Percentiles rank a stretch among this genome's conserved stretches.
These are phyloP conservation scores for Termitomyces sp. DNA, from an alignment of 768 basidiomycete genomes.

Conservation along the genomic window DNA sequence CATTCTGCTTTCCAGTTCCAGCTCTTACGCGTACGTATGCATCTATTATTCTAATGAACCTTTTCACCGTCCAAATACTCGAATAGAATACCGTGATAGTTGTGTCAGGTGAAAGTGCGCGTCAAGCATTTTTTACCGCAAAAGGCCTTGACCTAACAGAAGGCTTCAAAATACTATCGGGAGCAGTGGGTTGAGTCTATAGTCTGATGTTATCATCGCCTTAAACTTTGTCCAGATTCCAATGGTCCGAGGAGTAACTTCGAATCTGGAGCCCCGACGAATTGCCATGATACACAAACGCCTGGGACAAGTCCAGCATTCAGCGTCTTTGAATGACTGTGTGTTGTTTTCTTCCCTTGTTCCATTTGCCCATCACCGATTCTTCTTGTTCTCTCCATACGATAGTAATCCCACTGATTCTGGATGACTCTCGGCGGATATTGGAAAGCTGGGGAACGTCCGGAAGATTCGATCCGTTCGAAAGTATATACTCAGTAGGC, in stretches of 20 bases:
- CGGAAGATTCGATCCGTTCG: conserved; percentile 68
- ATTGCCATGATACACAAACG: conserved; percentile 70
- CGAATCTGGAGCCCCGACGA: conserved; percentile 56
- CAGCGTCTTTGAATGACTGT: conserved; percentile 57
- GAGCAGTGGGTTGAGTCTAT: conserved; percentile 50
- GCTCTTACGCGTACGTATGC: conserved; percentile 51
- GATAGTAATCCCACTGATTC: conserved; percentile 60
- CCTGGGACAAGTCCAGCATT: conserved; percentile 56
- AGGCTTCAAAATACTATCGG: conserved; percentile 75
- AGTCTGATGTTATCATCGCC: conserved; percentile 10
- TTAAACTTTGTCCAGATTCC: conserved; percentile 49
- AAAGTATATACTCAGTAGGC: conserved; percentile 61
- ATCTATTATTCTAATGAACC: not conserved
- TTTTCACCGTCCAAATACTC: not conserved
- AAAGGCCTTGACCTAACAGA: conserved; percentile 71
- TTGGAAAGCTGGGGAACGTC: conserved; percentile 63
- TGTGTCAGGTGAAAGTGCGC: conserved; percentile 67
- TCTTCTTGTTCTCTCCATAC: not conserved
- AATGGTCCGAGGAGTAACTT: conserved; percentile 70
- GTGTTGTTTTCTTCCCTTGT: conserved; percentile 23
- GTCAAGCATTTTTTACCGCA: conserved; percentile 64
- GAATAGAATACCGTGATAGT: conserved; percentile 67
- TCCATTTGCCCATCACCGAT: conserved; percentile 10
- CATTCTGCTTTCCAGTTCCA: conserved; percentile 66
- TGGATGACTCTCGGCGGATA: conserved; percentile 56